These are phyloP conservation scores for Kodamaea fukazawae DNA, from an alignment of 805 yeast species.

Conservation along the genomic window DNA sequence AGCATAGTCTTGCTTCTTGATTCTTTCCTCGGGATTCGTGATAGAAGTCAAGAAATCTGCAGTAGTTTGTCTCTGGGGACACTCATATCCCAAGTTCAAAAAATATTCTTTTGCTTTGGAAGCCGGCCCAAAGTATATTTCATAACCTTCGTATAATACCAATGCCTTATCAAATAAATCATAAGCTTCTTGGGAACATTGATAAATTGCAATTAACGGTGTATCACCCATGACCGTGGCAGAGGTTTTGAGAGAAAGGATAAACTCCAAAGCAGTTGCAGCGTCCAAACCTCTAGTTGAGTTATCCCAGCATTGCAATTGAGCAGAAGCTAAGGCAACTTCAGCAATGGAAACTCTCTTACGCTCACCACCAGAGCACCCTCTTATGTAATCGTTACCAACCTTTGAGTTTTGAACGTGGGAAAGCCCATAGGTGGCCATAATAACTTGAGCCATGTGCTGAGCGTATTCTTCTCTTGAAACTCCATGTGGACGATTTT, in stretches of 20 bases:
- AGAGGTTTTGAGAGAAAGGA: slow-evolving; percentile 25
- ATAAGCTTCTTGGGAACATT: slow-evolving; percentile 39
- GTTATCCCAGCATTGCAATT: slow-evolving; percentile 47
- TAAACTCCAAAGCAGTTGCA: slow-evolving; percentile 28
- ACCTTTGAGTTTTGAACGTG: slow-evolving; percentile 59
- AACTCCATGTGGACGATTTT: slow-evolving; percentile 59
- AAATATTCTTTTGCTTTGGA: slow-evolving; percentile 48
- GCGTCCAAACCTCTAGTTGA: slow-evolving; percentile 31
- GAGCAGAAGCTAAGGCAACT: slow-evolving; percentile 23
- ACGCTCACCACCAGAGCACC: slow-evolving; percentile 31
- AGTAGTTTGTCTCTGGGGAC: slow-evolving; percentile 63
- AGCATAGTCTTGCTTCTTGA: slow-evolving; percentile 47
- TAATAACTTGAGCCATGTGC: slow-evolving; percentile 41
- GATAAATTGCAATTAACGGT: slow-evolving; percentile 27
- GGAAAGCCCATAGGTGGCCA: slow-evolving; percentile 48
- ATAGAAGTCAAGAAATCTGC: slow-evolving; percentile 66
- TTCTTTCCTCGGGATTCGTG: slow-evolving; percentile 64
- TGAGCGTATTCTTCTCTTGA: slow-evolving; percentile 34
- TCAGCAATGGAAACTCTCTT: slow-evolving; percentile 30
- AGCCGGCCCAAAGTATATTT: slow-evolving; percentile 46
- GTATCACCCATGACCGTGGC: slow-evolving; percentile 24
- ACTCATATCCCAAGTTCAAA: slow-evolving; percentile 57
- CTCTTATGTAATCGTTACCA: slow-evolving; percentile 54
- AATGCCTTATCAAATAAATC: slow-evolving; percentile 48
- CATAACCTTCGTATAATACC: slow-evolving; percentile 47